A percentile compares a stretch with the other conserved stretches of the same genome.
Evolutionary conservation across 2,329 filamentous ascomycete species (phyloP).

Genomic region (Penicillium sp.): DNA sequence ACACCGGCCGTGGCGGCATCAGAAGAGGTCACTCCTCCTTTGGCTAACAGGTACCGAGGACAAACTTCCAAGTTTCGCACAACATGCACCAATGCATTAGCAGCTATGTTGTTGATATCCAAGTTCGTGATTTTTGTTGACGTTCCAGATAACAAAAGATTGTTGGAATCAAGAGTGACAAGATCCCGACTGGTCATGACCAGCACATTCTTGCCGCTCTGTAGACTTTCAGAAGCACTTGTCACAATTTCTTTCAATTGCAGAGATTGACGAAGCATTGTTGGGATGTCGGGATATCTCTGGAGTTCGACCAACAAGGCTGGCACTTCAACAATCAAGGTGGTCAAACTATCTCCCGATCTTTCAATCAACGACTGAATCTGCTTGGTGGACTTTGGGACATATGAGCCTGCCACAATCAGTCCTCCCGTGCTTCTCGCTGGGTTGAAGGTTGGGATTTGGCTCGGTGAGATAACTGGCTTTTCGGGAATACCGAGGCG

Average conservation of each 20-base stretch:
- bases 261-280: not conserved
- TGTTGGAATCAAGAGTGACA: not conserved
- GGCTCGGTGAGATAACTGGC: not conserved
- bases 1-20: not conserved
- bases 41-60: not conserved
- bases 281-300: not conserved
- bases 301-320: not conserved
- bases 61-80: not conserved
- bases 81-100: not conserved
- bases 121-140: not conserved
- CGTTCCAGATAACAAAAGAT: not conserved
- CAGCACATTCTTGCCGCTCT: not conserved
- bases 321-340: not conserved
- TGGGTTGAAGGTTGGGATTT: not conserved
- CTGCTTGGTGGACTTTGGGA: not conserved
- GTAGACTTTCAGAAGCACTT: not conserved
- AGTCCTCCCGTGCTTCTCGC: not conserved
- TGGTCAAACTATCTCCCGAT: not conserved
- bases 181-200: slow-evolving; percentile 1
- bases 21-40: not conserved
- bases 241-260: not conserved
- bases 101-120: slow-evolving; percentile 1
- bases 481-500: not conserved
- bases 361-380: not conserved
- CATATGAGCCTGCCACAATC: not conserved